These are phyloP conservation scores for Claviceps arundinis DNA, from an alignment of 2,329 filamentous ascomycete species.

Conservation along the genomic window DNA sequence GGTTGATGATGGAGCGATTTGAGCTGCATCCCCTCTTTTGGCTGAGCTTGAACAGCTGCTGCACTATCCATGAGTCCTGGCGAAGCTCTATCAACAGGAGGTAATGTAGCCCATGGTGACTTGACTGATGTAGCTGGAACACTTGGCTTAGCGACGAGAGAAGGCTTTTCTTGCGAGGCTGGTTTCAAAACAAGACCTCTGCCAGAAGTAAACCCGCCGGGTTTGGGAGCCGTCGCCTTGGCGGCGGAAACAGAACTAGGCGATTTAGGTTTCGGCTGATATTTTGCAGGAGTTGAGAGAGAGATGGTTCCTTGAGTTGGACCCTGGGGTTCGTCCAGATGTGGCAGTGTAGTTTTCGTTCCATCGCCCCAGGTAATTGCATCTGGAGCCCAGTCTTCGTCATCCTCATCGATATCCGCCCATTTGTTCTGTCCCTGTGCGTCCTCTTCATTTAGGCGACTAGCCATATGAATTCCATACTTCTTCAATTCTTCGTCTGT, in stretches of 20 bases:
- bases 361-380: constrained; percentile 81
- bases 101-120: constrained; percentile 82
- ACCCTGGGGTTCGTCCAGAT: constrained; percentile 37
- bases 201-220: constrained; percentile 34
- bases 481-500: constrained; percentile 81
- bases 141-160: constrained; percentile 59
- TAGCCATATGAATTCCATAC: constrained; percentile 76
- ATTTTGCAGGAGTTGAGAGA: constrained; percentile 10
- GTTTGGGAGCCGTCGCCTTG: constrained; percentile 29
- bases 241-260: constrained; percentile 24
- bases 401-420: constrained; percentile 82
- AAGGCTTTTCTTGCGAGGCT: constrained; percentile 52
- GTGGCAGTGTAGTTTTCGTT: constrained; percentile 64
- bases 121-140: constrained; percentile 58
- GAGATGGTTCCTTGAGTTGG: constrained; percentile 16
- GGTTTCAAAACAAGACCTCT: constrained; percentile 55
- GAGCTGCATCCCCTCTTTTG: constrained; percentile 41
- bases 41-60: constrained; percentile 31
- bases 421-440: constrained; percentile 65
- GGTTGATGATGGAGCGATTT: constrained; percentile 39
- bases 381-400: constrained; percentile 77
- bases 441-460: constrained; percentile 63
- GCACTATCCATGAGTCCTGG: constrained; percentile 50
- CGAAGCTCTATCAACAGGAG: constrained; percentile 70
- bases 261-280: constrained; percentile 31